Evolutionary conservation across 2,329 filamentous ascomycete species (phyloP).

Genomic region (Sporothrix brunneoviolacea): DNA sequence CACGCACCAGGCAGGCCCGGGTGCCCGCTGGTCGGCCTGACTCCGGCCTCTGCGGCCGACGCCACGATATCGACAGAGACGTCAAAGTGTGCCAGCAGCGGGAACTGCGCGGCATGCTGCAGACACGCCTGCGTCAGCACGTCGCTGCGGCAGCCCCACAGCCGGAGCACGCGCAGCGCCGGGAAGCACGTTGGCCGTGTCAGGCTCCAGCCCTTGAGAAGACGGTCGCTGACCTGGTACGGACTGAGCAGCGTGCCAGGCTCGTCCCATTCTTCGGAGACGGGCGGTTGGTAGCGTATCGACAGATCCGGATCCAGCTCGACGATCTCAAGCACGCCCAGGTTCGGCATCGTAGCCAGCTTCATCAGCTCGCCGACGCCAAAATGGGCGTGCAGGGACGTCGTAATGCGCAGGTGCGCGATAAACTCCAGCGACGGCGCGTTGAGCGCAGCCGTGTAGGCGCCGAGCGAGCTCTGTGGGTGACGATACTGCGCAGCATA

Average conservation of each 20-base stretch:
- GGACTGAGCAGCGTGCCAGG: not conserved
- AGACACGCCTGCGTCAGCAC: slow-evolving; percentile 34
- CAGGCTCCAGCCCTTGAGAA: slow-evolving; percentile 41
- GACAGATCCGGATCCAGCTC: too few species aligned
- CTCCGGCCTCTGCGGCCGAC: not conserved
- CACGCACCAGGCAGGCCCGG: not conserved
- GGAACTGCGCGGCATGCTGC: slow-evolving; percentile 35
- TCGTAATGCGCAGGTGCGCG: slow-evolving; percentile 21
- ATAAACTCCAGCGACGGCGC: slow-evolving; percentile 23
- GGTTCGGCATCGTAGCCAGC: slow-evolving; percentile 37
- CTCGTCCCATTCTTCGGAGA: too few species aligned
- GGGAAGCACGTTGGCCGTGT: slow-evolving; percentile 36
- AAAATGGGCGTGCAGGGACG: slow-evolving; percentile 13
- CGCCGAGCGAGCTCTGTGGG: not conserved
- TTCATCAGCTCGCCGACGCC: slow-evolving; percentile 33
- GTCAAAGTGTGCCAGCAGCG: slow-evolving; percentile 37
- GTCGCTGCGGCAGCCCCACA: slow-evolving; percentile 20
- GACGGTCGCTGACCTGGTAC: slow-evolving; percentile 34
- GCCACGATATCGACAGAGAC: slow-evolving; percentile 29
- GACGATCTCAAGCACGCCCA: slow-evolving; percentile 42
- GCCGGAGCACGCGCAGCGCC: slow-evolving; percentile 38
- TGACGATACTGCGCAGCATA: not conserved
- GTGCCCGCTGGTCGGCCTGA: not conserved
- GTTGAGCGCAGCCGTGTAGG: slow-evolving; percentile 7
- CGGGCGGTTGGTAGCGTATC: too few species aligned